These are phyloP conservation scores for Candida succiphila DNA, from an alignment of 805 yeast species.

Conservation along the genomic window DNA sequence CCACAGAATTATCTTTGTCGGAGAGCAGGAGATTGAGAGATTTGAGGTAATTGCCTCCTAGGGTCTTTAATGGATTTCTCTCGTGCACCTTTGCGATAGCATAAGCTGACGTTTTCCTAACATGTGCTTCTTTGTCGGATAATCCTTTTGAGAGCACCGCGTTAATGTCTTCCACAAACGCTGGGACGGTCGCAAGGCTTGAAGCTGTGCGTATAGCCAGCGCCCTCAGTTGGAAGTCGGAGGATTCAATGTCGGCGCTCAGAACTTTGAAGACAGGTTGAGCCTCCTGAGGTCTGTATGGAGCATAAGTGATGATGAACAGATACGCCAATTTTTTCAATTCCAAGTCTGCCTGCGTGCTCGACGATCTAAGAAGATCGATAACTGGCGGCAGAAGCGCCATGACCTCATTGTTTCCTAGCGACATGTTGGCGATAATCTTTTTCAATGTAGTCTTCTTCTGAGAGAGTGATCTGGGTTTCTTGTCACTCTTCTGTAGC, in stretches of 20 bases:
- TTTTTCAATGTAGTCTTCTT: conserved; percentile 51
- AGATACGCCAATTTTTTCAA: conserved; percentile 63
- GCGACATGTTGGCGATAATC: conserved; percentile 72
- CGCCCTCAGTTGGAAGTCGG: conserved; percentile 45
- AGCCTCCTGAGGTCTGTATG: conserved; percentile 47
- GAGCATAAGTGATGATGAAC: conserved; percentile 52
- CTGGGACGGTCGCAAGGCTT: conserved; percentile 44
- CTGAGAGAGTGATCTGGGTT: conserved; percentile 23
- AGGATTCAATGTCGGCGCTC: no score
- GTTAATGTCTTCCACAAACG: conserved; percentile 38
- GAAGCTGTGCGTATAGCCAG: conserved; percentile 58
- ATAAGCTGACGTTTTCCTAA: conserved; percentile 62
- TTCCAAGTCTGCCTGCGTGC: conserved; percentile 45
- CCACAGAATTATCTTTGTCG: conserved; percentile 51
- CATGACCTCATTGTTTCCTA: conserved; percentile 73
- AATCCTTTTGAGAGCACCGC: conserved; percentile 24
- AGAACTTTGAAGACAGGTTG: conserved; percentile 42
- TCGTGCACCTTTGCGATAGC: conserved; percentile 61
- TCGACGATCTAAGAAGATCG: conserved; percentile 30
- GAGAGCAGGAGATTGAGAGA: conserved; percentile 41
- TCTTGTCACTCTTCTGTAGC: conserved; percentile 25
- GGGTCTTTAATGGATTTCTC: conserved; percentile 36
- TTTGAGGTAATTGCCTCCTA: conserved; percentile 32
- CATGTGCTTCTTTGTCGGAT: conserved; percentile 41
- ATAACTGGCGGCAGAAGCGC: conserved; percentile 55